Conservation (phyloP, 306 rosid species). For the Astragalus membranaceus region DNA sequence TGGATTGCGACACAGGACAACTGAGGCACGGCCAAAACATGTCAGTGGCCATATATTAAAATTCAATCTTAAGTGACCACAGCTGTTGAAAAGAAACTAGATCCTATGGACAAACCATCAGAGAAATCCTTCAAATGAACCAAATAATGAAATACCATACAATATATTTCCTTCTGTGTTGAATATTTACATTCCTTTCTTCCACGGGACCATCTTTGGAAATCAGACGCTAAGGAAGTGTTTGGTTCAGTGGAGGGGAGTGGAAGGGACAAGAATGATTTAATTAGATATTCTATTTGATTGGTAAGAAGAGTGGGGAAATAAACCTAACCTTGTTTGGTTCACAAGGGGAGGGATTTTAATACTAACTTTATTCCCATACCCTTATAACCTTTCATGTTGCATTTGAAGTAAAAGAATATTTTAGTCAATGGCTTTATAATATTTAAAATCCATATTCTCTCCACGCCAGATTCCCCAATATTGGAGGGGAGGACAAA, state of each 20-base stretch:
- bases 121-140: neutral
- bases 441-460: neutral
- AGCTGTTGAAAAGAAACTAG: neutral
- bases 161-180: neutral
- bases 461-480: neutral
- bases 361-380: neutral
- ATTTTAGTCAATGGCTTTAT: neutral
- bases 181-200: neutral
- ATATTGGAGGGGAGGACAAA: neutral
- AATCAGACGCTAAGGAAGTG: neutral
- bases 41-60: neutral
- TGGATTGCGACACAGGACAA: neutral
- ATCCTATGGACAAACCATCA: neutral
- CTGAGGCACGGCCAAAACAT: constrained; percentile 3
- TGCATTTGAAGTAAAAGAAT: neutral
- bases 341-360: neutral
- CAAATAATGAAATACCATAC: neutral
- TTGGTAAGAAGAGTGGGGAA: neutral
- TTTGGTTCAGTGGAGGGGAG: neutral
- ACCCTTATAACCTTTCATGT: neutral
- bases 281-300: neutral
- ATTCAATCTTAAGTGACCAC: neutral
- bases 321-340: too few species aligned
- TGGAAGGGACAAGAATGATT: neutral
- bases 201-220: neutral